These are phyloP conservation scores for Chrysanthemum seticuspe DNA, from an alignment of 129 eudicot species.

Conservation along the genomic window DNA sequence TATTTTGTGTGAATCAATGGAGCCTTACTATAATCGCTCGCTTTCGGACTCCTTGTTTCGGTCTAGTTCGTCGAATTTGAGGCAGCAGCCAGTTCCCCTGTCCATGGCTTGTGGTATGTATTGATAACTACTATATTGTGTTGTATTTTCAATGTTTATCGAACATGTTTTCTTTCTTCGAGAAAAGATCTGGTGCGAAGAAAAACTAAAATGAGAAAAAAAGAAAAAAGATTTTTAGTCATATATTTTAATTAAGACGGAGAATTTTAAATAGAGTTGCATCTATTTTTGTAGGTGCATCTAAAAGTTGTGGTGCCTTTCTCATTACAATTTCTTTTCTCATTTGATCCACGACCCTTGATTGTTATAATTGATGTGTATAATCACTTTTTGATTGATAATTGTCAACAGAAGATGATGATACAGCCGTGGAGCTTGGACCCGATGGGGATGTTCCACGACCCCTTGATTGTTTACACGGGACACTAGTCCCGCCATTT, in stretches of 20 bases:
- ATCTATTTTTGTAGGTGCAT: no score
- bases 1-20: constrained; percentile 6
- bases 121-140: neutral
- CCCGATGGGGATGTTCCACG: constrained; percentile 36
- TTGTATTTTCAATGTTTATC: neutral
- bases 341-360: no score
- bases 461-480: constrained; percentile 61
- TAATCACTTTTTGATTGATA: neutral
- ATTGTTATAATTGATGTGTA: constrained; percentile 6
- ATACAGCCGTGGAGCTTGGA: neutral
- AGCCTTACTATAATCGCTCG: constrained; percentile 7
- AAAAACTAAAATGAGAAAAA: neutral
- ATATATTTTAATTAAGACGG: neutral
- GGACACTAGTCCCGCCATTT: constrained; percentile 70
- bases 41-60: constrained; percentile 14
- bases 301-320: no score
- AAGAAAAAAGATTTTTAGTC: no score
- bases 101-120: constrained; percentile 16
- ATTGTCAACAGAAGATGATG: constrained; percentile 23
- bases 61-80: constrained; percentile 7
- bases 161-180: neutral
- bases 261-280: no score
- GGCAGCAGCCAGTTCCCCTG: constrained; percentile 14
- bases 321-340: no score
- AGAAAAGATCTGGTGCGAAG: no score